These are phyloP conservation scores for Hypoxylon sp. DNA, from an alignment of 2,329 filamentous ascomycete genomes.

Conservation along the genomic window DNA sequence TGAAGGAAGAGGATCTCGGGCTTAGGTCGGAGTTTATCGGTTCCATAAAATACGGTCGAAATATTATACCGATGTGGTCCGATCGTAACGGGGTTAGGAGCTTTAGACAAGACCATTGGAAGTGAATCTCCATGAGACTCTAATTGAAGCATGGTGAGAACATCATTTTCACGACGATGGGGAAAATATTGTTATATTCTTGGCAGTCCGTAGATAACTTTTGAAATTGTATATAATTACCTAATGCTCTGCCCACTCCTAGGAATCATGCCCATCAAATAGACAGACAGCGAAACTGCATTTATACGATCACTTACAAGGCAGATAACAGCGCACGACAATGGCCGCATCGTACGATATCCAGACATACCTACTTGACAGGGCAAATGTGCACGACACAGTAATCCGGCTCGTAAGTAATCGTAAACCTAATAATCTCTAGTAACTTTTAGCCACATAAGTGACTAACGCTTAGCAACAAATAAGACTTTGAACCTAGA, in stretches of 20 bases:
- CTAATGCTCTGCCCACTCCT: background rate
- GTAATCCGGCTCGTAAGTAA: slow-evolving; percentile 48
- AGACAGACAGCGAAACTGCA: background rate
- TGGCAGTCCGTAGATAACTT: background rate
- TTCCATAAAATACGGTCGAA: slow-evolving; percentile 10
- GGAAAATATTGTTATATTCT: background rate
- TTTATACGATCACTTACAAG: background rate
- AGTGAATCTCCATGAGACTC: background rate
- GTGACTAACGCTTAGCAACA: background rate
- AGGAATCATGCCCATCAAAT: background rate
- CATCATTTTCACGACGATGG: background rate
- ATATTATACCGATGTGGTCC: slow-evolving; percentile 12
- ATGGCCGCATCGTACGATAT: slow-evolving; percentile 52
- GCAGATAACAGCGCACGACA: background rate
- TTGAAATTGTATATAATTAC: background rate
- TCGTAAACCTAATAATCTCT: background rate
- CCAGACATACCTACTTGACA: slow-evolving; percentile 53
- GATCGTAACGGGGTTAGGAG: slow-evolving; percentile 7
- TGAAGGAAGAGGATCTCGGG: background rate
- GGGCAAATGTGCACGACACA: slow-evolving; percentile 54
- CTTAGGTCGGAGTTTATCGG: slow-evolving; percentile 28
- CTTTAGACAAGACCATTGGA: background rate
- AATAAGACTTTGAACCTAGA: slow-evolving; percentile 51
- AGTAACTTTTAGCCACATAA: background rate
- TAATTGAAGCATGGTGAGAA: background rate